Percentiles rank a stretch among this genome's conserved stretches.
Conservation (phyloP, 2,329 filamentous ascomycete genomes). For the Ustilaginoidea virens region DNA sequence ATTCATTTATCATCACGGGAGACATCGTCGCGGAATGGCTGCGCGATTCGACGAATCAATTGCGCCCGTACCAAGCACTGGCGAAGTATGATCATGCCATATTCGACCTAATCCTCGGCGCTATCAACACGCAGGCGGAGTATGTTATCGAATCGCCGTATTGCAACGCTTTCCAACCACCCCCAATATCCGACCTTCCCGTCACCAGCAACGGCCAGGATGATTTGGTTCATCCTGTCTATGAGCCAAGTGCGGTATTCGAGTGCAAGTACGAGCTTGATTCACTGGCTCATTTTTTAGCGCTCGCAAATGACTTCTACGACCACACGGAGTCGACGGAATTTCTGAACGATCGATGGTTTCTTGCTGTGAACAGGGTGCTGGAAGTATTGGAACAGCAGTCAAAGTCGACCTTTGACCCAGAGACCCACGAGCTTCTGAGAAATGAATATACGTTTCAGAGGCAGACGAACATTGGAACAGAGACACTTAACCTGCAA, state of each 20-base stretch:
- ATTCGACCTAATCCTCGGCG: slow-evolving; percentile 68
- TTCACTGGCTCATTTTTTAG: slow-evolving; percentile 82
- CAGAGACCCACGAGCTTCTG: slow-evolving; percentile 44
- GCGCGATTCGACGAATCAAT: slow-evolving; percentile 83
- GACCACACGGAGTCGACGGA: slow-evolving; percentile 61
- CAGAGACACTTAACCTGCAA: slow-evolving; percentile 71
- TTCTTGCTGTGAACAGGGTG: slow-evolving; percentile 58
- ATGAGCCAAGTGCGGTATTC: slow-evolving; percentile 74
- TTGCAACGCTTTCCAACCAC: slow-evolving; percentile 96
- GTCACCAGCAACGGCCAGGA: slow-evolving; percentile 65
- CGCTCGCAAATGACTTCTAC: slow-evolving; percentile 74
- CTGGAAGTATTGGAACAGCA: slow-evolving; percentile 64
- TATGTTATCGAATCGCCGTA: slow-evolving; percentile 91
- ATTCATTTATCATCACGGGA: slow-evolving; percentile 86
- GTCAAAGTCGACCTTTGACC: slow-evolving; percentile 65
- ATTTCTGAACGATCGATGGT: slow-evolving; percentile 69
- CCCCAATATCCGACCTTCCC: slow-evolving; percentile 61
- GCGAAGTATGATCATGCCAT: slow-evolving; percentile 69
- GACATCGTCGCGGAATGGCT: slow-evolving; percentile 92
- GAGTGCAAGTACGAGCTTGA: slow-evolving; percentile 99
- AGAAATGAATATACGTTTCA: slow-evolving; percentile 80
- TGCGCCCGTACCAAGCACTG: slow-evolving; percentile 76
- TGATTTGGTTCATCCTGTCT: slow-evolving; percentile 72
- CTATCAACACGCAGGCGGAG: slow-evolving; percentile 91
- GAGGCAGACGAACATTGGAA: slow-evolving; percentile 63